Conservation (phyloP, 768 basidiomycete species). For the Tulasnella sp. region DNA sequence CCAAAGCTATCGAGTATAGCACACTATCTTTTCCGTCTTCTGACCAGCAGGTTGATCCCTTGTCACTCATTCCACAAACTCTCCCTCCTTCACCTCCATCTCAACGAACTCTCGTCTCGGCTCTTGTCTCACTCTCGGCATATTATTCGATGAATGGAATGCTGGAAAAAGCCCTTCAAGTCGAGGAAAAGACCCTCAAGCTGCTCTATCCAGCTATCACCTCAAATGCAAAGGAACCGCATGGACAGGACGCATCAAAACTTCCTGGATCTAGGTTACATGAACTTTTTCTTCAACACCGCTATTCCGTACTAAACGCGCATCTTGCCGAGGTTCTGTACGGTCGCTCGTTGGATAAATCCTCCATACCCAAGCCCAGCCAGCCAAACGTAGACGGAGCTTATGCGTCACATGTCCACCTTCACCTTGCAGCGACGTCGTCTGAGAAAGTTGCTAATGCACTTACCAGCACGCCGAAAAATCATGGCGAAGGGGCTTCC, state of each 20-base stretch:
- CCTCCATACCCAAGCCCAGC: neutral
- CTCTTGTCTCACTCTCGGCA: slow-evolving; percentile 59
- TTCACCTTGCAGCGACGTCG: slow-evolving; percentile 49
- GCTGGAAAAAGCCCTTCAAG: slow-evolving; percentile 38
- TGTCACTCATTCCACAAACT: neutral
- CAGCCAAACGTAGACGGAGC: slow-evolving; percentile 7
- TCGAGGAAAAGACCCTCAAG: slow-evolving; percentile 44
- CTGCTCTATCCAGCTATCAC: slow-evolving; percentile 29
- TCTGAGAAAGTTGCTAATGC: slow-evolving; percentile 50
- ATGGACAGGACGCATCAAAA: slow-evolving; percentile 18
- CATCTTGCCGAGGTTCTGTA: slow-evolving; percentile 63
- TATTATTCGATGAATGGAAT: slow-evolving; percentile 49
- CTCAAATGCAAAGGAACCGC: neutral
- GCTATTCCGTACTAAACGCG: slow-evolving; percentile 55
- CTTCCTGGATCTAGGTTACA: slow-evolving; percentile 53
- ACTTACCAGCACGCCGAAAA: slow-evolving; percentile 34
- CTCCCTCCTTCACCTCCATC: slow-evolving; percentile 21
- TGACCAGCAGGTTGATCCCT: neutral
- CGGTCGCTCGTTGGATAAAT: slow-evolving; percentile 26
- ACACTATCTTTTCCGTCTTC: neutral
- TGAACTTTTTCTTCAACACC: slow-evolving; percentile 51
- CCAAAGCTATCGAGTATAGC: slow-evolving; percentile 38
- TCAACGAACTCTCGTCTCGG: slow-evolving; percentile 48
- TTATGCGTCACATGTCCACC: slow-evolving; percentile 37
- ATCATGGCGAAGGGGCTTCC: slow-evolving; percentile 27